Evolutionary conservation across 208 protist genomes (phyloP), one percentile per base, ranked within the genome.

Genomic region (Vickermania ingenoplastis): DNA sequence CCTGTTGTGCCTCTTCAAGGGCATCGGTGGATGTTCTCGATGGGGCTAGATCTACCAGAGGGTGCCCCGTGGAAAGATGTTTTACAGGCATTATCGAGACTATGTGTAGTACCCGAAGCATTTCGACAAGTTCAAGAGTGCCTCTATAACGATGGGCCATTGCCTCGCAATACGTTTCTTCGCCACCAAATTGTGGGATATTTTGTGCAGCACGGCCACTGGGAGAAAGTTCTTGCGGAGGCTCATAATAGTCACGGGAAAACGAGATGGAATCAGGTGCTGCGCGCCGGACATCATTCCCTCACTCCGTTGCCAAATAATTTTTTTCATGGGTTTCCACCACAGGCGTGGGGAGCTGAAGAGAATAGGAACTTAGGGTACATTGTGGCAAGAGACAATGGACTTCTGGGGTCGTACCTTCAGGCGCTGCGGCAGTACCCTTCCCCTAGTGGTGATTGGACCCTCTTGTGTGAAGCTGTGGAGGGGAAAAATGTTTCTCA

Each of bases 1-100:
- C 57, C 73, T 4, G 69, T 75, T 26, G 61, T 81, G 67, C 67
- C 69, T 26, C 5, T 50, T 13, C 29, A 67, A 0, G 73, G 71
- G 50, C 64, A 69, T 50, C 57, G 54, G 29, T 55, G 61, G 56
- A 58, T 74, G 51, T 63, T 54, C 61, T 61, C 71, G 70, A 62
- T 75, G 61, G 57, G 81, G 30, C 62, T 49, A 24, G 53, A 45
- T 7, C 81, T 89, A 67, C 75, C 85, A 3, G 28, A 25, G 2
- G 60, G 26, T 2, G 51, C 79, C 0, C 80, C 81, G 27, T 92
- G 85, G 82, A 14, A 65, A 24, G 28, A 17, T 2, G 77, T 75
- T 1, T 66, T 87, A 26, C 21, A 17, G 22, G 5, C 11, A n/a
- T n/a, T n/a, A n/a, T n/a, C n/a, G n/a, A n/a, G n/a, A n/a, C n/a